These are phyloP conservation scores for Lachnellula arida DNA, from an alignment of 2,329 filamentous ascomycete genomes.

Conservation along the genomic window DNA sequence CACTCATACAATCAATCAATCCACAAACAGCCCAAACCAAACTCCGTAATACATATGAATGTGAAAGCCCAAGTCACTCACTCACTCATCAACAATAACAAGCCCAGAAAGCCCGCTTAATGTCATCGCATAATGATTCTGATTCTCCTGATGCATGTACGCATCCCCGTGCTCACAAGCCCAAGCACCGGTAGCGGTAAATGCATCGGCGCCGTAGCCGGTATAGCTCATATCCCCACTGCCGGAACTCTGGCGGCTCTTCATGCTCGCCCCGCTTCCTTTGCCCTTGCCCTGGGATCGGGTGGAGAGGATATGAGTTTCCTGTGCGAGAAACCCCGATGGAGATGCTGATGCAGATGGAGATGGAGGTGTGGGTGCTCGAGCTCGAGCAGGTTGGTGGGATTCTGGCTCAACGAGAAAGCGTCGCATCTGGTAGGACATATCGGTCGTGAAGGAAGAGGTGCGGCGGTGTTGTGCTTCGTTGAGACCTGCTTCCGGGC, in stretches of 20 bases:
- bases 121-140: conserved; percentile 7
- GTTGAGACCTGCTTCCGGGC: conserved; percentile 8
- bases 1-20: too few relatives aligned
- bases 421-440: conserved; percentile 15
- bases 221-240: conserved; percentile 9
- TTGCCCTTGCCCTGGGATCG: conserved; percentile 6
- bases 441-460: conserved; percentile 11
- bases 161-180: conserved; percentile 1
- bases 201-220: conserved; percentile 12
- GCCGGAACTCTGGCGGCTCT: conserved; percentile 13
- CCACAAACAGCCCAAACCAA: background rate
- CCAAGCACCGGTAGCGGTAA: conserved; percentile 17
- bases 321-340: conserved; percentile 8
- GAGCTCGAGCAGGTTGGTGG: background rate
- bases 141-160: background rate
- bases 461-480: conserved; percentile 12
- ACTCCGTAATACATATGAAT: background rate
- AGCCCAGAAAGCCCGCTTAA: conserved; percentile 15
- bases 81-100: conserved; percentile 4
- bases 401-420: conserved; percentile 14
- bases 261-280: conserved; percentile 17
- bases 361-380: background rate
- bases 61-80: too few relatives aligned
- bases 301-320: conserved; percentile 4
- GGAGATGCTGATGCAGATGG: background rate